Base-by-base conservation (phyloP, 169 alveolate genomes). In the Neospora caninum region DNA sequence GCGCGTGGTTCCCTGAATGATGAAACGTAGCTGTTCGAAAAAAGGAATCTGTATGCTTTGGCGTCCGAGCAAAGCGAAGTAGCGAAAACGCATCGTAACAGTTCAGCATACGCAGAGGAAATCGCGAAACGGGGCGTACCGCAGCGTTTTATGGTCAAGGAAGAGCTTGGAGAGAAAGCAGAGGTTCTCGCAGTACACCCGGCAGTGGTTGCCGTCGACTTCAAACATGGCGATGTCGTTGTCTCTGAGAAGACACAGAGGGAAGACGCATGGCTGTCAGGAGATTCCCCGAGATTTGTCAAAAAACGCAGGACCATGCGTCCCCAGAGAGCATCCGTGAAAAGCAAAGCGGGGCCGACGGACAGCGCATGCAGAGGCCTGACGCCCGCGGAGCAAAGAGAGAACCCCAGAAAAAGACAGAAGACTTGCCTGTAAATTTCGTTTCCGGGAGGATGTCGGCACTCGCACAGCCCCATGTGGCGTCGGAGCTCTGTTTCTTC, bases 401-500 rank as follows among this genome's bases (percentile, higher is more conserved):
- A 10, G 27, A 78, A 10, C 41, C 27, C 45, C 31, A 13, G 20
- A n/a, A 25, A 78, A 78, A 10, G 29, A 78, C n/a, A n/a, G 29
- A n/a, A 78, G 45, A 6, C 45, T 1, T 34, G 83, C 95, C 97
- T 92, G 94, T 99, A 98, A 0, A 99, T 98, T 96, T 99, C 99
- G 96, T 99, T 98, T 53, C 99, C 99, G 29, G 99, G 99, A 0
- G 99, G 99, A 92, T 98, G 99, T 41, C 98, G 93, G 70, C 98
- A 94, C 80, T 96, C 97, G 93, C 99, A 99, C 45, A 97, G 95
- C 58, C 93, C 93, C 82, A 92, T 95, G 96, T 99, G 99, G 87
- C 99, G 96, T 73, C 94, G 95, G 41, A 98, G 96, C 95, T 98
- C 99, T 80, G 87, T 95, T 83, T 98, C 98, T 86, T 92, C 94